Evolutionary conservation across 2,329 filamentous ascomycete genomes (phyloP), one percentile per base, ranked within the genome.

Genomic region (Talaromyces pinophilus): DNA sequence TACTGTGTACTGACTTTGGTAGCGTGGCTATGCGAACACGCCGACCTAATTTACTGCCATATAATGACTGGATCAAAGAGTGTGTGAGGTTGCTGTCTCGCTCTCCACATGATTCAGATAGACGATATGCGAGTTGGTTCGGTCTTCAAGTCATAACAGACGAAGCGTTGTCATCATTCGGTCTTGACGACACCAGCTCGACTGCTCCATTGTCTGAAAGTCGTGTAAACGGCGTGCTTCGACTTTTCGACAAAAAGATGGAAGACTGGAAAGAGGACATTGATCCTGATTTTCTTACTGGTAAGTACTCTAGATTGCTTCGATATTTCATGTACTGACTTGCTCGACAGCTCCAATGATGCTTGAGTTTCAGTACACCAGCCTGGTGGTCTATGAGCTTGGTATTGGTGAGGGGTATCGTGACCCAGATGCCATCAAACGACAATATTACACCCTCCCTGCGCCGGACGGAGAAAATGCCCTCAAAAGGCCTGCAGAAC

Each of bases 21-120:
- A 77, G 75, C 25, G 74, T 78, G 38, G 76, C 75, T 19, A 77
- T 78, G 75, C 77, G 75, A 69, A 77, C 74, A 22, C 75, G 75
- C 30, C 73, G 75, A 30, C 75, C 75, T 5, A 78, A 76, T 66
- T 60, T 78, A 52, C 72, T 78, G 2, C 69, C 74, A 33, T 78
- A 73, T 60, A 77, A 78, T n/a, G 73, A 77, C 57, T 78, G 76
- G 75, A 74, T 77, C 71, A 65, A 67, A 8, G 75, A 77, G 66
- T 78, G 73, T 62, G 70, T 77, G 15, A 71, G 70, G 19, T 69
- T 77, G 28, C 46, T 78, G 17, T 73, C 73, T 44, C 63, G 67
- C 33, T 78, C 76, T 35, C 76, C 75, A 5, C 68, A 73, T 61
- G 69, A 67, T 33, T 70, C 71, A 35, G 76, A 78, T 59, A 71